These are phyloP conservation scores for Metschnikowia cerradonensis DNA, from an alignment of 805 yeast species.

Conservation along the genomic window DNA sequence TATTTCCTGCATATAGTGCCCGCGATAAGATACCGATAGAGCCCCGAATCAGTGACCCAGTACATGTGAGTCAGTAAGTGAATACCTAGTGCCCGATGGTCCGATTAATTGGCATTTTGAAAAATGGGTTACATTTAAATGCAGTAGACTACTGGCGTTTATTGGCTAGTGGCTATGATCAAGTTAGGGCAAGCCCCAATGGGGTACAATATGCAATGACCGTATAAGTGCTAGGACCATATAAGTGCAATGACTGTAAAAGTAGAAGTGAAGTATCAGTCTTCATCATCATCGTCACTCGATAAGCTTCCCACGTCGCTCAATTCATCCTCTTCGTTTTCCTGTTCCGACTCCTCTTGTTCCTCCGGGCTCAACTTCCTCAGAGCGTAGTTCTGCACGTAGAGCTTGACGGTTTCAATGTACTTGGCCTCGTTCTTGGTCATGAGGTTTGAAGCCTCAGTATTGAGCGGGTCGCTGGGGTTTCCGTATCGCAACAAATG, in stretches of 20 bases:
- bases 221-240: too few species aligned
- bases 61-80: too few species aligned
- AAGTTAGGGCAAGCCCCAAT: too few species aligned
- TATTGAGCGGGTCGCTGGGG: conserved; percentile 89
- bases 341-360: conserved; percentile 27
- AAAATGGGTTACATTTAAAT: not conserved
- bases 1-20: not conserved
- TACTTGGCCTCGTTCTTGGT: conserved; percentile 64
- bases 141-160: not conserved
- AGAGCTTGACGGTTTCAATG: conserved; percentile 63
- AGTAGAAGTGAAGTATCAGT: not conserved
- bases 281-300: conserved; percentile 39
- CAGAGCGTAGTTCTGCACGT: conserved; percentile 63
- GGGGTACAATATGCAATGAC: too few species aligned
- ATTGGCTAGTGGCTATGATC: too few species aligned
- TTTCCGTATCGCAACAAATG: conserved; percentile 89
- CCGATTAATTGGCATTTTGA: not conserved
- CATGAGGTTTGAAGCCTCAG: conserved; percentile 81
- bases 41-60: too few species aligned
- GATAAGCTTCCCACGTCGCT: conserved; percentile 50
- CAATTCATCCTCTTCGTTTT: conserved; percentile 38
- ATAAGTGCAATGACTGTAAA: too few species aligned
- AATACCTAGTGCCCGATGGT: not conserved
- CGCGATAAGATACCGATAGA: conserved; percentile 1
- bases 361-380: conserved; percentile 41